Conservation (phyloP, 169 alveolate genomes). For the Cryptosporidium bovis region DNA sequence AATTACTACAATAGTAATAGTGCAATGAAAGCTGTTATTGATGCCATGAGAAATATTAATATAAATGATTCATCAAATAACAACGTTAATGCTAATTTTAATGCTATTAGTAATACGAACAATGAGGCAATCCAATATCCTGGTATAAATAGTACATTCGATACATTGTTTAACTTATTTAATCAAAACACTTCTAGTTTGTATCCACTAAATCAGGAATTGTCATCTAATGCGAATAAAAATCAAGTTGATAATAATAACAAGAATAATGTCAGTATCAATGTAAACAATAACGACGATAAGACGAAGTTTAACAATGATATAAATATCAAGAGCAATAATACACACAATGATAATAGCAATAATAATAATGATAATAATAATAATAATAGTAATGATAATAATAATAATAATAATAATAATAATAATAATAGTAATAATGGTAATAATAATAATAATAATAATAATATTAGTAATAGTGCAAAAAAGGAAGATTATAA, state of each 20-base stretch:
- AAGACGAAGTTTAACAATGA: slow-evolving; percentile 3
- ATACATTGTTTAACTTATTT: too few species aligned
- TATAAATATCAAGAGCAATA: background rate
- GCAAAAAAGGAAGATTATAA: slow-evolving; percentile 19
- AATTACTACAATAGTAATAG: slow-evolving; percentile 3
- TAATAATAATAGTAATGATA: background rate
- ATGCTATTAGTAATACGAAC: slow-evolving; percentile 1
- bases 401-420: slow-evolving; percentile 14
- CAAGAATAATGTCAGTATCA: too few species aligned
- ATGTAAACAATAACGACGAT: background rate
- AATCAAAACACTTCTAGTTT: too few species aligned
- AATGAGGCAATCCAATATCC: background rate
- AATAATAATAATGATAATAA: background rate
- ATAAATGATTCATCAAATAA: background rate
- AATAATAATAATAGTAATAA: slow-evolving; percentile 21
- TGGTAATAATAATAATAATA: slow-evolving; percentile 3
- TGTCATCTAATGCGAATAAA: too few species aligned
- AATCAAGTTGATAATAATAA: too few species aligned
- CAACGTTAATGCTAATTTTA: slow-evolving; percentile 7
- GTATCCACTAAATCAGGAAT: too few species aligned
- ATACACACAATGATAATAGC: background rate
- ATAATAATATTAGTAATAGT: background rate
- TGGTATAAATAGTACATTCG: too few species aligned
- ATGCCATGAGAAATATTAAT: slow-evolving; percentile 68
- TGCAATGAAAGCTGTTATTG: slow-evolving; percentile 50